Evolutionary conservation across 352 stramenopile genomes (phyloP), one percentile per base, ranked within the genome.

Genomic region (Phytophthora europaea): DNA sequence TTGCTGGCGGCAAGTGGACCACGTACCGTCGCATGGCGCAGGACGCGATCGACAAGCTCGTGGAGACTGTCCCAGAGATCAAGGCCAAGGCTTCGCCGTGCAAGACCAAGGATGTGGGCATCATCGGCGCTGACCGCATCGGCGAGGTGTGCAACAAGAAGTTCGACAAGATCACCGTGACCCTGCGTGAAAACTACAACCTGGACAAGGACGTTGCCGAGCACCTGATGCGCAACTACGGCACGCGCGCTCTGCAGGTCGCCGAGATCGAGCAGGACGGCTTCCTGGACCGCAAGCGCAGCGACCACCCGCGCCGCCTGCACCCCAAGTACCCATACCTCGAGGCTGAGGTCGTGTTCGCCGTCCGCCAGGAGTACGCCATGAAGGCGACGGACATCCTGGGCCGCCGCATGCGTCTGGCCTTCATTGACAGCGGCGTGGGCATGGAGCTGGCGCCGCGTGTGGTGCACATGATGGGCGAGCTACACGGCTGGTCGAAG

Each of bases 1-100:
- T 99, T 70, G 94, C 96, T 18, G 97, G 97, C 20, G 97, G 97
- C 65, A 99, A 99, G 83, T 99, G 97, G 97, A 99, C 97, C 8
- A 99, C 97, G 45, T 99, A 98, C 78, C 89, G 97, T 48, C 87
- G 94, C 52, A 99, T 99, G 97, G 97, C 97, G 3, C 89, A 99
- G 78, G 97, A 99, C 65, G 89, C 93, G 45, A 91, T 99, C 59
- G 94, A 99, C 77, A 91, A 93, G 76, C 78, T 98, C 7, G 83
- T 97, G 23, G 85, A 91, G 70, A 81, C 85, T 13, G 79, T 92
- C n/a, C 89, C 94, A 0, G 82, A 93, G 71, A 62, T 98, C n/a
- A 52, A 87, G 72, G 60, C 63, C 64, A 96, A 96, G 80, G 84
- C 87, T 33, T 59, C 77, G 50, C 72, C 81, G 6, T 97, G 92